A percentile compares a stretch with the other conserved stretches of the same genome.
Conservation (phyloP, 495 filamentous ascomycete species). For the Hyaloscypha finlandica region DNA sequence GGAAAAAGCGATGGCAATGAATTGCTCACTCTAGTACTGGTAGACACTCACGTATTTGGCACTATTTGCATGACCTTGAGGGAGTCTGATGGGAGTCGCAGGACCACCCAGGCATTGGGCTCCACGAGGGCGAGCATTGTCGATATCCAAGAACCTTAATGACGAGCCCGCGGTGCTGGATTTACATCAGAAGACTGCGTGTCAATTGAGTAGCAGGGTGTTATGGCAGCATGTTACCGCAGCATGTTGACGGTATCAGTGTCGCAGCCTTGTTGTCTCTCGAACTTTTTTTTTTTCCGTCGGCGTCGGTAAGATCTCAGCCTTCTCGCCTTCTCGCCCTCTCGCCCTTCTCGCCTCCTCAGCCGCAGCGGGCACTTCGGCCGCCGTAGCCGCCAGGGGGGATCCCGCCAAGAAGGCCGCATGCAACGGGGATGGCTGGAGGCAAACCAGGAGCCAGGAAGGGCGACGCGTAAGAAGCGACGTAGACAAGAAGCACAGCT, state of each 20-base stretch:
- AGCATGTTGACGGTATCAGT: background rate
- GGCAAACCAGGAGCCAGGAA: background rate
- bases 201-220: background rate
- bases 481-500: background rate
- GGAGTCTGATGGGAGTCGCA: constrained; percentile 69
- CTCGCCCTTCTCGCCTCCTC: no score
- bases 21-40: constrained; percentile 27
- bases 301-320: background rate
- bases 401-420: no score
- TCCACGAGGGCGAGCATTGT: constrained; percentile 54
- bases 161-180: background rate
- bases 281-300: background rate
- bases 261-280: background rate
- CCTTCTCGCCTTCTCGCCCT: background rate
- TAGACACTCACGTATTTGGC: constrained; percentile 72
- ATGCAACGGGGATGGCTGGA: background rate
- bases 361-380: background rate
- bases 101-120: constrained; percentile 62
- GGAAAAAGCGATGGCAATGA: constrained; percentile 29
- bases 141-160: background rate
- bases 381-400: background rate
- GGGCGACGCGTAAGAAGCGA: constrained; percentile 1
- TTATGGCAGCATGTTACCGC: background rate
- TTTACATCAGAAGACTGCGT: background rate
- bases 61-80: constrained; percentile 64